phyloP scores from a whole-genome alignment of 352 stramenopile genomes.

The Phytophthora pisi region DNA sequence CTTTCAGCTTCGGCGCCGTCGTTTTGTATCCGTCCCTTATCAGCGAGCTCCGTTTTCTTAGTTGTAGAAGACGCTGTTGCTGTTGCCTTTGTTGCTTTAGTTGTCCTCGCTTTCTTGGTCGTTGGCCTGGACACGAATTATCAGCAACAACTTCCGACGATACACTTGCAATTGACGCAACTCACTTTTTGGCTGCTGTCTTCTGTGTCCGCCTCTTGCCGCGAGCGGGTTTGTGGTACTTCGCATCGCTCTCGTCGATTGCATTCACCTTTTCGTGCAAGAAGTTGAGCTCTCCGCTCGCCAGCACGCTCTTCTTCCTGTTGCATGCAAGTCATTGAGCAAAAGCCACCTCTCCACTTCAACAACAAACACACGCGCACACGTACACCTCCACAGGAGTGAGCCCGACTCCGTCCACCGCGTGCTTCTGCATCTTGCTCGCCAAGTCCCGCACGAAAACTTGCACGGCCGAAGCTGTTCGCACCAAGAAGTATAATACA shows the following conservation, averaged over 20 bases:
- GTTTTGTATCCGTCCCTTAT: constrained; percentile 7
- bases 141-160: background rate
- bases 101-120: constrained; percentile 30
- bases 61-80: background rate
- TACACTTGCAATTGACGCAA: background rate
- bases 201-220: constrained; percentile 32
- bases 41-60: constrained; percentile 5
- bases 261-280: constrained; percentile 54
- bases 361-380: constrained; percentile 14
- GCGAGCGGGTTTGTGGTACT: constrained; percentile 53
- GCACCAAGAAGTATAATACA: constrained; percentile 1
- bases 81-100: constrained; percentile 17
- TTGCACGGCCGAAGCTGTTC: constrained; percentile 56
- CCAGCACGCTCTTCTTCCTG: constrained; percentile 65
- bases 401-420: constrained; percentile 26
- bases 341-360: background rate
- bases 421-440: constrained; percentile 43
- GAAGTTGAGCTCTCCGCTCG: constrained; percentile 51
- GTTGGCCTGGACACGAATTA: constrained; percentile 16
- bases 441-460: constrained; percentile 68
- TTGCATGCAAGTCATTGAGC: background rate
- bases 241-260: constrained; percentile 69
- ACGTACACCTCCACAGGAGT: constrained; percentile 72
- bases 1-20: background rate
- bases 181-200: constrained; percentile 32